Evolutionary conservation across 306 rosid genomes (phyloP).

Genomic region (Quercus ilex): DNA sequence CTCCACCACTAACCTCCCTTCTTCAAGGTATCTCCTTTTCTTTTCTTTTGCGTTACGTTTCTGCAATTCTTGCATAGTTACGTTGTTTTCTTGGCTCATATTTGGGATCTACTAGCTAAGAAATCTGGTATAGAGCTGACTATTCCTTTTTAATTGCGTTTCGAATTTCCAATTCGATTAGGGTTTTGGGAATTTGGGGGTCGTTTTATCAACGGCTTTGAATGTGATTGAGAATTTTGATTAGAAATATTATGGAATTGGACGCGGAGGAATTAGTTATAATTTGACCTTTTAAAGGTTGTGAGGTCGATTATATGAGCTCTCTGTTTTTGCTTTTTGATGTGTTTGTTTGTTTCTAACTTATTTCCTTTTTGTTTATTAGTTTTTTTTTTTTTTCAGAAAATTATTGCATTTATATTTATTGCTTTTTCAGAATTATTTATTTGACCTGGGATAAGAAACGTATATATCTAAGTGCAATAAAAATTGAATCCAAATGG

Average conservation of each 20-base stretch:
- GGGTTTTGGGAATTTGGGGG: not conserved
- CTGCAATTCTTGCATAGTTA: not conserved
- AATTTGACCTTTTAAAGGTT: not conserved
- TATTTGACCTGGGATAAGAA: too few species aligned
- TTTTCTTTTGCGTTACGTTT: not conserved
- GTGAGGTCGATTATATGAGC: not conserved
- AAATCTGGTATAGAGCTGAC: not conserved
- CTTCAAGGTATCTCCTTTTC: constrained; percentile 57
- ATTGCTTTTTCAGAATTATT: too few species aligned
- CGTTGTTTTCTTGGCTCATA: not conserved
- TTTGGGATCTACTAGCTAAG: constrained; percentile 1
- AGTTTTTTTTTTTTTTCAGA: too few species aligned
- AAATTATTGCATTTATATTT: too few species aligned
- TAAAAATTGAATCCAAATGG: too few species aligned
- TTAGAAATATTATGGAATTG: not conserved
- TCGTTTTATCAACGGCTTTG: not conserved
- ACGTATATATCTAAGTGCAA: too few species aligned
- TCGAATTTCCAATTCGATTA: constrained; percentile 8
- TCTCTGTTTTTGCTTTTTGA: not conserved
- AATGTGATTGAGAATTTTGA: not conserved
- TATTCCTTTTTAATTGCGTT: constrained; percentile 5
- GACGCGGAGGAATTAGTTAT: not conserved
- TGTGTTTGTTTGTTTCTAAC: not conserved
- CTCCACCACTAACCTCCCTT: constrained; percentile 64
- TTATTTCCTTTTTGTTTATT: too few species aligned